phyloP scores from a whole-genome alignment of 352 stramenopile genomes.

The Plasmopara muralis region DNA sequence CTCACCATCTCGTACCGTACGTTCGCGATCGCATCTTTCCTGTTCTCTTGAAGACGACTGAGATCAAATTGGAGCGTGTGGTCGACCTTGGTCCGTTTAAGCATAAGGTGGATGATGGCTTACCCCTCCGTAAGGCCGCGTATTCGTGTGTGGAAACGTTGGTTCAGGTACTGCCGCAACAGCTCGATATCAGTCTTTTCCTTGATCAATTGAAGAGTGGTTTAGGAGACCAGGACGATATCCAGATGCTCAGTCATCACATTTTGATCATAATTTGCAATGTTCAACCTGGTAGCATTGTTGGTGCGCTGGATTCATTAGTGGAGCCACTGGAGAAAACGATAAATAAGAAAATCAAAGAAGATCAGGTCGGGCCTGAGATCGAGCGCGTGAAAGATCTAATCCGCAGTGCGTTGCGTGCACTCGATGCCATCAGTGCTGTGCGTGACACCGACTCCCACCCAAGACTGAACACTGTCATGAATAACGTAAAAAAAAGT shows the following conservation, averaged over 20 bases:
- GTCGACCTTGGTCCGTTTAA: constrained; percentile 99
- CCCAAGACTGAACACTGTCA: constrained; percentile 55
- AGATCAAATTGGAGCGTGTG: constrained; percentile 93
- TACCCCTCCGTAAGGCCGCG: constrained; percentile 84
- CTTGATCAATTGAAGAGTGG: constrained; percentile 91
- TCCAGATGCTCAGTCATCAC: constrained; percentile 95
- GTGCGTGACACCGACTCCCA: constrained; percentile 72
- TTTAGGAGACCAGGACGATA: constrained; percentile 92
- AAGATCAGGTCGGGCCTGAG: constrained; percentile 92
- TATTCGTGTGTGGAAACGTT: constrained; percentile 95
- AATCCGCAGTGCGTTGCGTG: constrained; percentile 92
- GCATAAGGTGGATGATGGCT: constrained; percentile 92
- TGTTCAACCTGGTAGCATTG: constrained; percentile 71
- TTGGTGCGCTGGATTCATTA: constrained; percentile 85
- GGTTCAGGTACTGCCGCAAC: constrained; percentile 89
- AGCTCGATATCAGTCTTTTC: constrained; percentile 88
- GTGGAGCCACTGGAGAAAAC: constrained; percentile 93
- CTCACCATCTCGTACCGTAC: constrained; percentile 64
- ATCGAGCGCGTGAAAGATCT: constrained; percentile 95
- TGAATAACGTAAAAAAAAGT: constrained; percentile 66
- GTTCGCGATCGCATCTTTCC: constrained; percentile 88
- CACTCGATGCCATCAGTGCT: constrained; percentile 65
- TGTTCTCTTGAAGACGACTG: constrained; percentile 82
- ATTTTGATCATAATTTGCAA: constrained; percentile 94
- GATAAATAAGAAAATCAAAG: constrained; percentile 93